These are phyloP conservation scores for Pichia phayaonensis DNA, from an alignment of 805 yeast species.

Conservation along the genomic window DNA sequence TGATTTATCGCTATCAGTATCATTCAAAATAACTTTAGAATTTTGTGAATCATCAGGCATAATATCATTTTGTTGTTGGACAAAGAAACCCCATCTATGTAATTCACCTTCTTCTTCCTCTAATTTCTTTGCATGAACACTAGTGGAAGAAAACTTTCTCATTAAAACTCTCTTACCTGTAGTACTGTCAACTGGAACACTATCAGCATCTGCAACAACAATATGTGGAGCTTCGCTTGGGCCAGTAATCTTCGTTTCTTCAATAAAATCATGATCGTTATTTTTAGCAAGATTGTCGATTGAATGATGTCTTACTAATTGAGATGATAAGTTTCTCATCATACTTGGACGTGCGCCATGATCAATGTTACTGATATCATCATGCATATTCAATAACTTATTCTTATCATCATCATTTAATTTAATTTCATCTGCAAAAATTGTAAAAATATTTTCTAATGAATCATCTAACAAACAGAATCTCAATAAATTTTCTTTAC, in stretches of 20 bases:
- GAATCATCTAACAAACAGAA: constrained; percentile 49
- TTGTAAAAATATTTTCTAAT: constrained; percentile 42
- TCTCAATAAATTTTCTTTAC: constrained; percentile 45
- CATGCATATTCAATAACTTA: neutral
- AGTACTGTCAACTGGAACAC: constrained; percentile 54
- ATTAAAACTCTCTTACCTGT: constrained; percentile 69
- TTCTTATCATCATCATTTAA: constrained; percentile 1
- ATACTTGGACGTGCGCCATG: constrained; percentile 17
- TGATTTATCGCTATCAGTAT: neutral
- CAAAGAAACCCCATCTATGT: constrained; percentile 77
- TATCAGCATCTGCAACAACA: constrained; percentile 60
- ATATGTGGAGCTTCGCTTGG: constrained; percentile 45
- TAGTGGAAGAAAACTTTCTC: constrained; percentile 56
- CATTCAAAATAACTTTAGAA: neutral
- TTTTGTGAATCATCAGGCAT: constrained; percentile 21
- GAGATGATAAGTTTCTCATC: constrained; percentile 23
- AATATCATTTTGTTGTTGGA: constrained; percentile 47
- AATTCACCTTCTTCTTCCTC: constrained; percentile 91
- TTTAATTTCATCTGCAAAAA: constrained; percentile 28
- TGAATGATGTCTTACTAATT: constrained; percentile 38
- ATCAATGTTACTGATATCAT: neutral
- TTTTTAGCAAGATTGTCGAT: constrained; percentile 44
- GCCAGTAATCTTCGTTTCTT: constrained; percentile 1
- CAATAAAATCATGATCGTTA: constrained; percentile 36
- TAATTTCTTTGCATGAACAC: constrained; percentile 62